phyloP scores from a whole-genome alignment of 2,329 filamentous ascomycete genomes.

The Verticillium tricorpus region DNA sequence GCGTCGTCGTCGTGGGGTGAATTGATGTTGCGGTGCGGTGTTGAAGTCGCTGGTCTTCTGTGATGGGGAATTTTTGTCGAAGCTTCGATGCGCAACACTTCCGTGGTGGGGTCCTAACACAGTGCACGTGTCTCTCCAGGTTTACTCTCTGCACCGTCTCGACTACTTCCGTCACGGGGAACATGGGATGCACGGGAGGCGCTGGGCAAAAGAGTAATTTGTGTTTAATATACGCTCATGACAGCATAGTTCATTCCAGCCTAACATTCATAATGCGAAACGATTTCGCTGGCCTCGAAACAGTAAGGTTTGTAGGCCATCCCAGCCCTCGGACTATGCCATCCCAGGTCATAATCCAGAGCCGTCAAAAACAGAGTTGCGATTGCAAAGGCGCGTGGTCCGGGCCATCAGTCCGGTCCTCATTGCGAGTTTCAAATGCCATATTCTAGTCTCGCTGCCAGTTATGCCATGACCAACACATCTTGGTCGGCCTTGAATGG shows the following conservation, averaged over 20 bases:
- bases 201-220: not conserved
- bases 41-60: not conserved
- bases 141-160: not conserved
- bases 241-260: not conserved
- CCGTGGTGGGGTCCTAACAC: not conserved
- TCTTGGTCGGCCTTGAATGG: conserved; percentile 6
- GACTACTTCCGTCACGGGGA: not conserved
- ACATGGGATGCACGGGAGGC: not conserved
- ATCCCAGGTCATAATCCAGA: not conserved
- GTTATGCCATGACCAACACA: conserved; percentile 11
- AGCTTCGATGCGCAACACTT: not conserved
- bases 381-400: no score
- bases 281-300: no score
- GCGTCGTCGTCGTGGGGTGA: not conserved
- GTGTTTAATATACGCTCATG: no score
- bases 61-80: not conserved
- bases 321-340: not conserved
- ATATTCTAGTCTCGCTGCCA: not conserved
- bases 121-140: not conserved
- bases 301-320: not conserved
- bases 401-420: not conserved
- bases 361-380: no score
- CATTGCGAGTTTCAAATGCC: not conserved
- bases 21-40: not conserved
- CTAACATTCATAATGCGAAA: no score